A percentile compares a stretch with the other conserved stretches of the same genome.
Evolutionary conservation across 176 grass and related monocot species (phyloP).

Genomic region (Phyllostachys edulis): DNA sequence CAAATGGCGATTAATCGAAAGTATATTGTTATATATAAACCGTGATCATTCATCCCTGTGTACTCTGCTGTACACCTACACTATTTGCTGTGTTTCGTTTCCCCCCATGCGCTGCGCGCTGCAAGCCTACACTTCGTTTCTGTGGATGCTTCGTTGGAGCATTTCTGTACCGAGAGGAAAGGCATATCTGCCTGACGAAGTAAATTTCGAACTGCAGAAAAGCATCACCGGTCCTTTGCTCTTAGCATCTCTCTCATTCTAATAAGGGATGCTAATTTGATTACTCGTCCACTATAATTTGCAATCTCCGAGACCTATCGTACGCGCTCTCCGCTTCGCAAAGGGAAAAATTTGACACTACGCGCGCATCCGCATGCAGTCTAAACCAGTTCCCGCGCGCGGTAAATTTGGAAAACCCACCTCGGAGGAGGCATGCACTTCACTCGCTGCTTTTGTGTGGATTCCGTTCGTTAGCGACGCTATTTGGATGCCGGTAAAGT

Average conservation of each 20-base stretch:
- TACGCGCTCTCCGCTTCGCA: no score
- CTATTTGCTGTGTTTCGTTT: not conserved
- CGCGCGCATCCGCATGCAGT: no score
- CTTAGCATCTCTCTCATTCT: not conserved
- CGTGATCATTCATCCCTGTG: not conserved
- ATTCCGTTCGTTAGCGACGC: no score
- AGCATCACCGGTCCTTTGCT: not conserved
- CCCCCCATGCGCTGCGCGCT: no score
- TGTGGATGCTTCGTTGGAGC: not conserved
- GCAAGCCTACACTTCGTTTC: not conserved
- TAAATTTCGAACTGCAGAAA: not conserved
- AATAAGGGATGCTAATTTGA: not conserved
- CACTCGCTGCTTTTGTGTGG: no score
- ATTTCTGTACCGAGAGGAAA: not conserved
- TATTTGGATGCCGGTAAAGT: no score
- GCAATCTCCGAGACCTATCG: no score
- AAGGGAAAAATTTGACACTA: no score
- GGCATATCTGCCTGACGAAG: no score
- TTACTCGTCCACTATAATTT: not conserved
- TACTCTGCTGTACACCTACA: not conserved
- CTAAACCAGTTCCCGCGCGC: conserved; percentile 29
- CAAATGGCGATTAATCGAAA: conserved; percentile 43
- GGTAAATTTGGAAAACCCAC: conserved; percentile 2
- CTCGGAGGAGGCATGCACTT: not conserved
- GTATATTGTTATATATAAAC: conserved; percentile 23